Conservation (phyloP, 1,284 basidiomycete species). For the Rhizoctonia solani region DNA sequence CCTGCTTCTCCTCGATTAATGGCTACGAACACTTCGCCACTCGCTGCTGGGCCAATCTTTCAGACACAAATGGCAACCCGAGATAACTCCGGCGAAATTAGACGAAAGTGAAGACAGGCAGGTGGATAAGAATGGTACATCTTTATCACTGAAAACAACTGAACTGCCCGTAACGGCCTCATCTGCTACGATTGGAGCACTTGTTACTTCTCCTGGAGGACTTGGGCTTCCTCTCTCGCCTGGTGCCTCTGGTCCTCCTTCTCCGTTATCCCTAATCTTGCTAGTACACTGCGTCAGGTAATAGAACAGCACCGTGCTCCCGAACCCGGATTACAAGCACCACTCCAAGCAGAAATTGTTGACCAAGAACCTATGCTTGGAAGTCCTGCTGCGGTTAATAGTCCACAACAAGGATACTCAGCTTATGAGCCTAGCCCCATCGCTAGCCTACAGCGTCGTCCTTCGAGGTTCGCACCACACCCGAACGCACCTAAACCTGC, state of each 20-base stretch:
- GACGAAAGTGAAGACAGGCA: not conserved
- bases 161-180: not conserved
- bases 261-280: constrained; percentile 29
- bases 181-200: not conserved
- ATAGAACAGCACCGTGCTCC: constrained; percentile 33
- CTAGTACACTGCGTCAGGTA: constrained; percentile 30
- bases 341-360: not conserved
- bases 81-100: not conserved
- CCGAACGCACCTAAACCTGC: constrained; percentile 70
- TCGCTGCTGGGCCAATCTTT: constrained; percentile 7
- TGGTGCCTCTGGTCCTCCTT: constrained; percentile 13
- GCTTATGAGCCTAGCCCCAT: constrained; percentile 15
- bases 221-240: constrained; percentile 14
- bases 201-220: not conserved
- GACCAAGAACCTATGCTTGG: constrained; percentile 18
- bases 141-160: not conserved
- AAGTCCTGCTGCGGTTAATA: not conserved
- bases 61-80: constrained; percentile 6
- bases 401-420: constrained; percentile 7
- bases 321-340: not conserved
- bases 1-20: constrained; percentile 8
- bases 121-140: not conserved
- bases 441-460: constrained; percentile 28
- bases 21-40: constrained; percentile 3
- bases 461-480: constrained; percentile 61